Evolutionary conservation across 2,329 filamentous ascomycete species (phyloP), one percentile per base, ranked within the genome.

Genomic region (Diaporthe capsici): DNA sequence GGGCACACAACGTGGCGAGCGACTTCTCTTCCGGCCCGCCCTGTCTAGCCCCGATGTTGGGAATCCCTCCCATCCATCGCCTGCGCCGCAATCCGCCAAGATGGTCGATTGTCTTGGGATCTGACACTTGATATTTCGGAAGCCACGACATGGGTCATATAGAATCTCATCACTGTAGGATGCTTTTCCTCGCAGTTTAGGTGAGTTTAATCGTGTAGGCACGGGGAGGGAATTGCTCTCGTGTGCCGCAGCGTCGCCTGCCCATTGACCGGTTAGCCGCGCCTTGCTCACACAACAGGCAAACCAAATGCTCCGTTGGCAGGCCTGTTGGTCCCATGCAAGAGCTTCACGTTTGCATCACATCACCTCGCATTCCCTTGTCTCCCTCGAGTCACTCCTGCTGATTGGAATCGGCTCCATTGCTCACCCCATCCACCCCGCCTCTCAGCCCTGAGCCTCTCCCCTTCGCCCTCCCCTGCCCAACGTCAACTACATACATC

Each of bases 21-120:
- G 10, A 70, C 65, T 53, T 68, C 31, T 68, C 61, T 67, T 4
- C 65, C 47, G 47, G 47, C 47, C 65, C 61, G 61, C 61, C 22
- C 22, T 37, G 31, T 53, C 47, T 68, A 68, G 65, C 65, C 63
- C 42, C 44, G 63, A 20, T 67, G 63, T 51, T 68, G 31, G 63
- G 13, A 68, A 68, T 68, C 63, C 63, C 47, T 20, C 63, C 34
- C 65, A 55, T 70, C 65, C 65, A 53, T 13, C 49, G 34, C 37
- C 65, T 55, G 65, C 49, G 65, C 65, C 65, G 65, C 65, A 70
- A 55, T 68, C 65, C 65, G 65, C 65, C 49, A 70, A 70, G 49
- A 28, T 39, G 22, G 28, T 42, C 49, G 28, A 17, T 42, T 53
- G 49, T 70, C 65, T 68, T 53, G 63, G 63, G 63, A 68, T 49